phyloP scores from a whole-genome alignment of 108 stramenopile species.

The Cyclostephanos invisitatus region DNA sequence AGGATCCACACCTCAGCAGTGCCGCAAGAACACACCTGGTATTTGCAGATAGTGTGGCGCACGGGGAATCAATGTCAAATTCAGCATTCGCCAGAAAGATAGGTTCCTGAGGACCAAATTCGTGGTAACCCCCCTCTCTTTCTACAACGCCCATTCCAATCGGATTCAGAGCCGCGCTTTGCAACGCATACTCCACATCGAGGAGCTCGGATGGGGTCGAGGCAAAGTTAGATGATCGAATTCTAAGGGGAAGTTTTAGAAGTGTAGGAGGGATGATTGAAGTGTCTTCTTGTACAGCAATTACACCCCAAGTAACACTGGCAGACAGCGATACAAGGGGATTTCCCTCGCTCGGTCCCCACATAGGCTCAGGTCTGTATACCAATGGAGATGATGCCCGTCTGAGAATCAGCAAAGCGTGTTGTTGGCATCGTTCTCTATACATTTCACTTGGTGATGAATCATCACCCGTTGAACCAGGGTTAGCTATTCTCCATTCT shows the following conservation, averaged over 20 bases:
- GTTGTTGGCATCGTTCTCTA: slow-evolving; percentile 49
- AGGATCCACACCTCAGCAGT: slow-evolving; percentile 68
- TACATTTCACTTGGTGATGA: slow-evolving; percentile 41
- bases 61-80: slow-evolving; percentile 62
- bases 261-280: slow-evolving; percentile 38
- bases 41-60: slow-evolving; percentile 69
- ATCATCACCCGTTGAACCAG: background rate
- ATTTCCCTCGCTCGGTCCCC: slow-evolving; percentile 75
- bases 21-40: slow-evolving; percentile 76
- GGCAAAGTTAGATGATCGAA: slow-evolving; percentile 58
- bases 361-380: slow-evolving; percentile 51
- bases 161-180: slow-evolving; percentile 73
- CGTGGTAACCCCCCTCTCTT: slow-evolving; percentile 12
- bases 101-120: slow-evolving; percentile 38
- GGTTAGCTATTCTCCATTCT: slow-evolving; percentile 29
- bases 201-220: slow-evolving; percentile 53
- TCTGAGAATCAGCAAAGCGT: slow-evolving; percentile 53
- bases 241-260: slow-evolving; percentile 66
- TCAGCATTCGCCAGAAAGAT: slow-evolving; percentile 59
- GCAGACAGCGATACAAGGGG: slow-evolving; percentile 64
- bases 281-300: slow-evolving; percentile 14
- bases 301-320: slow-evolving; percentile 65
- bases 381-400: slow-evolving; percentile 49
- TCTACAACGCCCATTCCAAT: slow-evolving; percentile 30
- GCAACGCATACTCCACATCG: slow-evolving; percentile 76